Percentiles rank a stretch among this genome's conserved stretches.
phyloP scores from a whole-genome alignment of 2,329 filamentous ascomycete genomes.

The Monosporascus ibericus region DNA sequence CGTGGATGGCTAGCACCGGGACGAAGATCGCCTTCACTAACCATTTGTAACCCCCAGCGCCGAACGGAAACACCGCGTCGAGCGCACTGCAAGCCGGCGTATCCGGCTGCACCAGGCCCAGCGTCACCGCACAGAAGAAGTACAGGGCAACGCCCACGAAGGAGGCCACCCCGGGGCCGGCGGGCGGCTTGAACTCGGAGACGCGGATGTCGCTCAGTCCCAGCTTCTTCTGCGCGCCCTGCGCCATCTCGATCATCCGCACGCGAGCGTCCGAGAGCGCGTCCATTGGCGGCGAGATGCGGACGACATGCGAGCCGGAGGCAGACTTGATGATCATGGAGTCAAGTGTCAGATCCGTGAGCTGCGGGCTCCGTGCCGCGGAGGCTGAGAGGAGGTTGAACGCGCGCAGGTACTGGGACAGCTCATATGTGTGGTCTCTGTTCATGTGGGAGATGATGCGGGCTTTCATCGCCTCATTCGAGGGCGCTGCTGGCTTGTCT shows the following conservation, averaged over 20 bases:
- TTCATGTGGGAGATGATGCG: slow-evolving; percentile 84
- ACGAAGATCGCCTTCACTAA: slow-evolving; percentile 53
- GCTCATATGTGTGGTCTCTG: slow-evolving; percentile 67
- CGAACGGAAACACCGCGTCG: slow-evolving; percentile 46
- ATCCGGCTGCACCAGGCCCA: slow-evolving; percentile 45
- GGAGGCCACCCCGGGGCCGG: slow-evolving; percentile 42
- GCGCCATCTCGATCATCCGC: slow-evolving; percentile 65
- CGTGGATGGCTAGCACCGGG: slow-evolving; percentile 59
- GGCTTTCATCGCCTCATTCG: slow-evolving; percentile 42
- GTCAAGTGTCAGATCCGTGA: slow-evolving; percentile 60
- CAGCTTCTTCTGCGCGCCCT: slow-evolving; percentile 51
- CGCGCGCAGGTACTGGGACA: slow-evolving; percentile 72
- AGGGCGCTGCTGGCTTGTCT: slow-evolving; percentile 11
- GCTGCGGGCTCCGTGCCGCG: slow-evolving; percentile 49
- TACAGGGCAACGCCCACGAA: slow-evolving; percentile 51
- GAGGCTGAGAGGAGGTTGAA: slow-evolving; percentile 53
- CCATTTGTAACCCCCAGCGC: slow-evolving; percentile 51
- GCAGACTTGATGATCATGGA: slow-evolving; percentile 55
- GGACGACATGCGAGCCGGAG: slow-evolving; percentile 44
- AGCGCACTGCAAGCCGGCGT: slow-evolving; percentile 43
- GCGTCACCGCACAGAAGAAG: slow-evolving; percentile 42
- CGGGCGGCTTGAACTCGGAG: slow-evolving; percentile 33
- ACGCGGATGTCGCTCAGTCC: slow-evolving; percentile 46
- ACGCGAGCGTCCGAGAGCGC: slow-evolving; percentile 61
- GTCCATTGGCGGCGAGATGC: slow-evolving; percentile 65